These are phyloP conservation scores for Dactylellina sp. DNA, from an alignment of 2,329 filamentous ascomycete genomes.

Conservation along the genomic window DNA sequence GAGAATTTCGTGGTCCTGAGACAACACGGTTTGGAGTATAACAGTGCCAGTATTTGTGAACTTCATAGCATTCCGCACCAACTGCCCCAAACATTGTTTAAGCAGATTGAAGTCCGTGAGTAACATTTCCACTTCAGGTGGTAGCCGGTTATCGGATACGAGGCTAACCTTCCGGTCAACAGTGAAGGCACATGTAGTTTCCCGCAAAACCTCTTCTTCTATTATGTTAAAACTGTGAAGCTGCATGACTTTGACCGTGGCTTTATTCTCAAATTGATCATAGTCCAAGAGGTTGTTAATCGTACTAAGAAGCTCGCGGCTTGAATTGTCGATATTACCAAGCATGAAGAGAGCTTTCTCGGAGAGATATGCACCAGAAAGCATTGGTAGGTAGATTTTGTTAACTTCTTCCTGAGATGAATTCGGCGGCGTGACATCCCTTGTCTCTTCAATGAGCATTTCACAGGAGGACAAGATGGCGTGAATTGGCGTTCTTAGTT, in stretches of 20 bases:
- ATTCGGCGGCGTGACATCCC: conserved; percentile 57
- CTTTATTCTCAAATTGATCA: conserved; percentile 63
- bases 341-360: conserved; percentile 40
- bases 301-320: conserved; percentile 38
- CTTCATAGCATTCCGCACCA: conserved; percentile 65
- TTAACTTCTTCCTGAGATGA: conserved; percentile 65
- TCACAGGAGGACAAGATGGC: conserved; percentile 66
- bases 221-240: conserved; percentile 62
- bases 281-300: conserved; percentile 53
- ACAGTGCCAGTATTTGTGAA: conserved; percentile 64
- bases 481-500: conserved; percentile 67
- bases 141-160: conserved; percentile 62
- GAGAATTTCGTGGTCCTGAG: conserved; percentile 61
- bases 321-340: conserved; percentile 51
- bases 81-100: conserved; percentile 65
- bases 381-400: conserved; percentile 61
- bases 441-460: conserved; percentile 65
- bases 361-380: conserved; percentile 60
- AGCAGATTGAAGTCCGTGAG: conserved; percentile 64
- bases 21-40: conserved; percentile 62
- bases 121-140: conserved; percentile 61
- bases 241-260: conserved; percentile 61
- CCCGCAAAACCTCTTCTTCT: conserved; percentile 62
- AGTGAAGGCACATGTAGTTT: conserved; percentile 57
- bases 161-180: conserved; percentile 61